Evolutionary conservation across 1,284 basidiomycete species (phyloP).

Genomic region (Sanghuangporus weigelae): DNA sequence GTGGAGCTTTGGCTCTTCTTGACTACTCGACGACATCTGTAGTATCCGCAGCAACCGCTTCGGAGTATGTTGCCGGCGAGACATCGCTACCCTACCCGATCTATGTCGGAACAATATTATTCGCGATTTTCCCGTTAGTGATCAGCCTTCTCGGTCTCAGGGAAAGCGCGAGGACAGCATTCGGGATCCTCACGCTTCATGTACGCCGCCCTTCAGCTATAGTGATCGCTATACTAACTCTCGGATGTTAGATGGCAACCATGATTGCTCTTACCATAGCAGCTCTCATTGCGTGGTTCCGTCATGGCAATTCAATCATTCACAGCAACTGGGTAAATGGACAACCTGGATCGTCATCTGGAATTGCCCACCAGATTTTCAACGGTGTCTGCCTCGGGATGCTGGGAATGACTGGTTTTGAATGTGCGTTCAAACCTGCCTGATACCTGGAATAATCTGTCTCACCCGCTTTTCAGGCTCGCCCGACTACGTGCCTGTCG

Average conservation of each 20-base stretch:
- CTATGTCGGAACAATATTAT: constrained; percentile 42
- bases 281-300: constrained; percentile 46
- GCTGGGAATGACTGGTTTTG: constrained; percentile 64
- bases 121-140: constrained; percentile 47
- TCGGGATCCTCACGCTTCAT: constrained; percentile 52
- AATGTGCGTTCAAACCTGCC: constrained; percentile 36
- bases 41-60: constrained; percentile 65
- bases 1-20: constrained; percentile 55
- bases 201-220: constrained; percentile 31
- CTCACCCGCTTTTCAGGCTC: constrained; percentile 37
- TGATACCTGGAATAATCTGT: background rate
- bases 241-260: constrained; percentile 39
- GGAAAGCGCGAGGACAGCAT: constrained; percentile 56
- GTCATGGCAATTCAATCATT: constrained; percentile 42
- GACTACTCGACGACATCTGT: constrained; percentile 63
- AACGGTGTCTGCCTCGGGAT: constrained; percentile 63
- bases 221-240: constrained; percentile 4
- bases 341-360: constrained; percentile 25
- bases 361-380: constrained; percentile 45
- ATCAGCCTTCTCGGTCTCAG: constrained; percentile 55
- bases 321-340: constrained; percentile 49
- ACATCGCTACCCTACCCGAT: constrained; percentile 47
- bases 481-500: constrained; percentile 58
- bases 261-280: constrained; percentile 51
- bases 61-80: constrained; percentile 61